These are phyloP conservation scores for Gynochthodes officinalis DNA, from an alignment of 257 asterid species.

Conservation along the genomic window DNA sequence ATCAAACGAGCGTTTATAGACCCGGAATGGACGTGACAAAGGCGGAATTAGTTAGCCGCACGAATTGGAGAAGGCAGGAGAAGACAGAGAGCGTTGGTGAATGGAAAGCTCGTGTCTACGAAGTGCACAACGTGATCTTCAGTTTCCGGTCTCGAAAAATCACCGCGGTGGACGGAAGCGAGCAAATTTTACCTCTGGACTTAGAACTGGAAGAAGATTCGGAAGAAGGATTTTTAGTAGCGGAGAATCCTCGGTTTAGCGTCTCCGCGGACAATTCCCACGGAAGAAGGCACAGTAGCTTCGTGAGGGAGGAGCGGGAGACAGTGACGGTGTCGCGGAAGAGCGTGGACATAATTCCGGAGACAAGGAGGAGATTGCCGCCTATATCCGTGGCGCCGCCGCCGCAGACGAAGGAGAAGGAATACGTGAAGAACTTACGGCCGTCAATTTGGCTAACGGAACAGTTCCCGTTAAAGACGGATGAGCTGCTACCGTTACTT, in stretches of 20 bases:
- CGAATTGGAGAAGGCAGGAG: slow-evolving; percentile 89
- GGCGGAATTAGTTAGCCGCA: slow-evolving; percentile 72
- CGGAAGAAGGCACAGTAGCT: slow-evolving; percentile 81
- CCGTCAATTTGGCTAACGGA: slow-evolving; percentile 93
- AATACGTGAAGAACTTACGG: slow-evolving; percentile 64
- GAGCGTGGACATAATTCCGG: slow-evolving; percentile 89
- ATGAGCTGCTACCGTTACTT: slow-evolving; percentile 85
- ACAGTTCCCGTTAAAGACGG: slow-evolving; percentile 84
- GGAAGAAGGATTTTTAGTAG: slow-evolving; percentile 83
- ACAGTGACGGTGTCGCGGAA: slow-evolving; percentile 68
- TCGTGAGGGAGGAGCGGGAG: slow-evolving; percentile 77
- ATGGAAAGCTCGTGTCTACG: slow-evolving; percentile 92
- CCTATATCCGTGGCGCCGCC: slow-evolving; percentile 56
- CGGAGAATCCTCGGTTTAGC: slow-evolving; percentile 89
- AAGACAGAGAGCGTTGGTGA: slow-evolving; percentile 72
- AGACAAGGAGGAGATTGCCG: slow-evolving; percentile 42
- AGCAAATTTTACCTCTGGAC: slow-evolving; percentile 69
- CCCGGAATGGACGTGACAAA: slow-evolving; percentile 96
- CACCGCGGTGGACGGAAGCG: slow-evolving; percentile 52
- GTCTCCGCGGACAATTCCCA: slow-evolving; percentile 40
- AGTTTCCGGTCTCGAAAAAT: slow-evolving; percentile 83
- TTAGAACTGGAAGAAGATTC: slow-evolving; percentile 75
- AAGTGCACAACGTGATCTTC: slow-evolving; percentile 72
- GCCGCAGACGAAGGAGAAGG: slow-evolving; percentile 87
- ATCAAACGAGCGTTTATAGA: slow-evolving; percentile 80